A percentile compares a stretch with the other conserved stretches of the same genome.
These are phyloP conservation scores for Spinacia oleracea DNA, from an alignment of 179 eudicot genomes.

Conservation along the genomic window DNA sequence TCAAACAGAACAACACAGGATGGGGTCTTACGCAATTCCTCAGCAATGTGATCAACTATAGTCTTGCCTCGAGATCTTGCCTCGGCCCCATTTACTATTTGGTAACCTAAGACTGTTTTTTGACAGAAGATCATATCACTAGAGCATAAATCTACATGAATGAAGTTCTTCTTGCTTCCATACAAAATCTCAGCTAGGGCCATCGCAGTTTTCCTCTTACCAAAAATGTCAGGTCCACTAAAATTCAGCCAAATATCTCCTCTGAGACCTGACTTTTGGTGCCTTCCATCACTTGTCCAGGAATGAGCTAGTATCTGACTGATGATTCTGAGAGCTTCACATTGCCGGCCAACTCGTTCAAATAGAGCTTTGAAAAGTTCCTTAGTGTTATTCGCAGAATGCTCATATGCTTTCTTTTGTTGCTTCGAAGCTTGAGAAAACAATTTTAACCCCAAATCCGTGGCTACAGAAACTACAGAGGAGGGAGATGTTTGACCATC, in stretches of 20 bases:
- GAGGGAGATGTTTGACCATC: conserved; percentile 39
- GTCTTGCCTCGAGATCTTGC: conserved; percentile 55
- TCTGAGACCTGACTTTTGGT: conserved; percentile 38
- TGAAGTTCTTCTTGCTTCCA: conserved; percentile 47
- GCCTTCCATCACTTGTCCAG: conserved; percentile 41
- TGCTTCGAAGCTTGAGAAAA: conserved; percentile 38
- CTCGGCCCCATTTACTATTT: conserved; percentile 9
- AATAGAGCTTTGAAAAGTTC: conserved; percentile 51
- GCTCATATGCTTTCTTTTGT: conserved; percentile 21
- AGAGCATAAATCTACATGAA: conserved; percentile 48
- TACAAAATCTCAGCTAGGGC: conserved; percentile 61
- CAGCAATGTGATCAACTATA: conserved; percentile 59
- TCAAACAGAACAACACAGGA: conserved; percentile 68
- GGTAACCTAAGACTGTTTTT: conserved; percentile 29
- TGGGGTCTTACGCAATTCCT: conserved; percentile 59
- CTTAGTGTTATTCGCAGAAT: conserved; percentile 44
- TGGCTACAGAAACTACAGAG: conserved; percentile 52
- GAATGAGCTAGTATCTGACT: conserved; percentile 53
- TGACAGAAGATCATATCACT: conserved; percentile 26
- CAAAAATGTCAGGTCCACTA: conserved; percentile 64
- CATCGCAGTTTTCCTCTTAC: conserved; percentile 60
- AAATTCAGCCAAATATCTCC: conserved; percentile 77
- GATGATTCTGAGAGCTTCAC: conserved; percentile 53
- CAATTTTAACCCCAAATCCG: conserved; percentile 67
- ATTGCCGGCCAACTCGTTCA: conserved; percentile 61